Conservation (phyloP, 805 yeast genomes). For the Cyberlindnera meyerae region DNA sequence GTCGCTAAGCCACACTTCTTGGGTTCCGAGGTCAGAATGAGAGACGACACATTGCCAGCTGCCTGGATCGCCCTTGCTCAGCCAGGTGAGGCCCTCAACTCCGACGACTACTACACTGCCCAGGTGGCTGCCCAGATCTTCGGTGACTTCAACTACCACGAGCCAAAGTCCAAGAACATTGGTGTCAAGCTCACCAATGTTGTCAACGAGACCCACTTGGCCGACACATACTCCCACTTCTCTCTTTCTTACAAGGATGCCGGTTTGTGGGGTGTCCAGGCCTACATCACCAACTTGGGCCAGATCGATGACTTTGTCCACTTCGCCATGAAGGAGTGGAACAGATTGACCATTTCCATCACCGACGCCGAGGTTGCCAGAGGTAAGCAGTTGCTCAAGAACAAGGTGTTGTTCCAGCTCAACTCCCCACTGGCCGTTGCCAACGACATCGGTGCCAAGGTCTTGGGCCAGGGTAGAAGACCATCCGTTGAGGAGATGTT, state of each 20-base stretch:
- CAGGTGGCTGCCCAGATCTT: conserved; percentile 65
- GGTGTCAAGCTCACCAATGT: conserved; percentile 69
- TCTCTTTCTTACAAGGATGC: conserved; percentile 67
- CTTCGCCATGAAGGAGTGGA: conserved; percentile 83
- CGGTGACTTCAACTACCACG: conserved; percentile 50
- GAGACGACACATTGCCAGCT: conserved; percentile 82
- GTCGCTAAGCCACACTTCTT: conserved; percentile 57
- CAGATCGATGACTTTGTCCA: conserved; percentile 73
- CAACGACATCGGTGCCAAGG: conserved; percentile 53
- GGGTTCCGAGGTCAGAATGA: conserved; percentile 82
- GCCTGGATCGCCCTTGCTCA: conserved; percentile 77
- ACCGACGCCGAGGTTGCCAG: conserved; percentile 74
- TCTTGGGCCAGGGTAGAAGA: conserved; percentile 58
- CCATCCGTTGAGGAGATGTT: conserved; percentile 55
- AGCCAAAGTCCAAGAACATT: conserved; percentile 51
- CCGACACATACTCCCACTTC: conserved; percentile 69
- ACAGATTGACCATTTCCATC: conserved; percentile 71
- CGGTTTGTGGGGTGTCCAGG: conserved; percentile 80
- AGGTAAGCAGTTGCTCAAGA: conserved; percentile 69
- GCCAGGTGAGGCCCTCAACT: conserved; percentile 58
- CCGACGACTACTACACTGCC: conserved; percentile 66
- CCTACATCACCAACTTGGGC: conserved; percentile 54
- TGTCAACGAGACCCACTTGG: conserved; percentile 67
- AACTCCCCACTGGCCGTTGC: conserved; percentile 48
- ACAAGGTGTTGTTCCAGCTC: conserved; percentile 49